Percentiles rank a stretch among this genome's conserved stretches.
Conservation (phyloP, 306 rosid species). For the Castanospermum australe region DNA sequence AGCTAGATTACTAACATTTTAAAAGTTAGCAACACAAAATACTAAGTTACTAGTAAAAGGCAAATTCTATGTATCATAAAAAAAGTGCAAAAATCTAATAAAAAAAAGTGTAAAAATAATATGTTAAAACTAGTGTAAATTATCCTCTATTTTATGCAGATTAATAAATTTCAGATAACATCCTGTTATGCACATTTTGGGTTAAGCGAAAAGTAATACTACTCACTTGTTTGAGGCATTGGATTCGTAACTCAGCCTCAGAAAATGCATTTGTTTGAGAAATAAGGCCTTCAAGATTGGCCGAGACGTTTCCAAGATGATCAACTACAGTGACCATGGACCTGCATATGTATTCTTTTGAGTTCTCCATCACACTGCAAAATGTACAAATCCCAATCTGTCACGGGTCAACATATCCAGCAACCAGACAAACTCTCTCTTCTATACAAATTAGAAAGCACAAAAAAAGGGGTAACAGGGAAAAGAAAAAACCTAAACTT, state of each 20-base stretch:
- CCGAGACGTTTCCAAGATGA: constrained; percentile 85
- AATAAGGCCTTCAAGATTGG: constrained; percentile 55
- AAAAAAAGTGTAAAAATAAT: background rate
- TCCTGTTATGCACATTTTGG: background rate
- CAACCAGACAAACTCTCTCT: background rate
- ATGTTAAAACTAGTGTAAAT: background rate
- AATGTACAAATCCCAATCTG: constrained; percentile 14
- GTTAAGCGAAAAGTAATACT: background rate
- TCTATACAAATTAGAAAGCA: background rate
- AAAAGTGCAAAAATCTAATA: background rate
- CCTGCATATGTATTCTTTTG: constrained; percentile 76
- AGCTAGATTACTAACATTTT: background rate
- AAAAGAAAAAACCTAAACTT: background rate
- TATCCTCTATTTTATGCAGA: background rate
- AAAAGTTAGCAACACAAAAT: too few relatives aligned
- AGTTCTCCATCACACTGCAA: constrained; percentile 69
- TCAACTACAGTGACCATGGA: constrained; percentile 81
- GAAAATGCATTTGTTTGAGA: constrained; percentile 60
- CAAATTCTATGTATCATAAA: too few relatives aligned
- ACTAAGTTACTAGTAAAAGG: background rate
- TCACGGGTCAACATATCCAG: constrained; percentile 7
- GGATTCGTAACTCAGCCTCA: constrained; percentile 59
- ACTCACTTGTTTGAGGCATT: constrained; percentile 74
- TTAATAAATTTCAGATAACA: background rate
- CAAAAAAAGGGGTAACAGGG: background rate